Evolutionary conservation across 352 stramenopile species (phyloP).

Genomic region (Elongisporangium anandrum): DNA sequence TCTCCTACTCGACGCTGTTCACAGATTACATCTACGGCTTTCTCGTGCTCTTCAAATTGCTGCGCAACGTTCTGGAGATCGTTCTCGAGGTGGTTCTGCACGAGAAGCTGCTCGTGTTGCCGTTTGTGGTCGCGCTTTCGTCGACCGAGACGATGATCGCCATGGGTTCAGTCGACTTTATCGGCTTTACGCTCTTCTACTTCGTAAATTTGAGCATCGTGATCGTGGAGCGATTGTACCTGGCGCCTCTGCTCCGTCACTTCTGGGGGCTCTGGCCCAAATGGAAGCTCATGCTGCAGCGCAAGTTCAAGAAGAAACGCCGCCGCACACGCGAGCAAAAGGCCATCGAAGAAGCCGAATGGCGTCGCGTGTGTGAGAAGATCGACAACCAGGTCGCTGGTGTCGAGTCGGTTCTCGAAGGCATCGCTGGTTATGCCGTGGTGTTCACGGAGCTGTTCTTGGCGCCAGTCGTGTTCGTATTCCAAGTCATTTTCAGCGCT

Average conservation of each 20-base stretch:
- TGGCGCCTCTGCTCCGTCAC: constrained; percentile 84
- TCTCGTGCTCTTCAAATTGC: constrained; percentile 89
- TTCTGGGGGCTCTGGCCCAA: constrained; percentile 85
- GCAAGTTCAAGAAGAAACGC: constrained; percentile 67
- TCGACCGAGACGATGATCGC: constrained; percentile 92
- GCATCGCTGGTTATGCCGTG: constrained; percentile 86
- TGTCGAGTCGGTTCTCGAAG: constrained; percentile 92
- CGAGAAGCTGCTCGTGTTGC: constrained; percentile 90
- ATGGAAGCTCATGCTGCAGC: constrained; percentile 87
- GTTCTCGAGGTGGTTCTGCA: constrained; percentile 83
- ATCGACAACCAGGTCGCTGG: constrained; percentile 92
- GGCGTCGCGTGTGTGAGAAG: constrained; percentile 91
- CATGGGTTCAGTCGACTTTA: constrained; percentile 94
- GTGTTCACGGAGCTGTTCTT: constrained; percentile 89
- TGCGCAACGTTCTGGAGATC: constrained; percentile 79
- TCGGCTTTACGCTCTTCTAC: constrained; percentile 94
- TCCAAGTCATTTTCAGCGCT: constrained; percentile 87
- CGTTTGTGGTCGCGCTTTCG: constrained; percentile 88
- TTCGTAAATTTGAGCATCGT: constrained; percentile 91
- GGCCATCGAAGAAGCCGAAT: constrained; percentile 88
- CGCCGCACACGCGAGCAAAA: constrained; percentile 90
- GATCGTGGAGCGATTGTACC: constrained; percentile 93
- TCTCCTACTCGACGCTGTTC: constrained; percentile 94
- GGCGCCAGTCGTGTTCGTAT: constrained; percentile 79
- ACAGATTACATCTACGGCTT: constrained; percentile 90